Evolutionary conservation across 768 basidiomycete genomes (phyloP).

Genomic region (Xerocomellus chrysenteron): DNA sequence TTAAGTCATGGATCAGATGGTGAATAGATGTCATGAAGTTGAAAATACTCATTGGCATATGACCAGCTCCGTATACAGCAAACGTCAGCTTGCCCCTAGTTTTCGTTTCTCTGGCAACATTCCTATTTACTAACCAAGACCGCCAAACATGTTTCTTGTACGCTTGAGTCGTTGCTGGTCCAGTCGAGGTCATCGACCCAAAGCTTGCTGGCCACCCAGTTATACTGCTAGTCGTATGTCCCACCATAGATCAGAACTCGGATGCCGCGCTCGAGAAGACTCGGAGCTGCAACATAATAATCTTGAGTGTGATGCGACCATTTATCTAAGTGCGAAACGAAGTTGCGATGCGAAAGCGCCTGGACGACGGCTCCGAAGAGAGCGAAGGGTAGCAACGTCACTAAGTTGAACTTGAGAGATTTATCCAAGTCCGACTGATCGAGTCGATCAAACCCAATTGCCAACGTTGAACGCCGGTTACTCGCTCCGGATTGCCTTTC

Average conservation of each 20-base stretch:
- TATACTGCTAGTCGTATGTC: conserved; percentile 56
- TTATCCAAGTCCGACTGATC: not conserved
- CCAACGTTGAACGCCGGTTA: not conserved
- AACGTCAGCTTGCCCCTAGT: conserved; percentile 59
- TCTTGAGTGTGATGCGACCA: conserved; percentile 55
- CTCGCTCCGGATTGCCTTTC: conserved; percentile 19
- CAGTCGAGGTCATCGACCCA: conserved; percentile 63
- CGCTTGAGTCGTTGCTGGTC: conserved; percentile 45
- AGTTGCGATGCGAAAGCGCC: conserved; percentile 44
- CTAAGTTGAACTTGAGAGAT: not conserved
- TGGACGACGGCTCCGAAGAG: not conserved
- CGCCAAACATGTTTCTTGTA: conserved; percentile 44
- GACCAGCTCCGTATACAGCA: conserved; percentile 66
- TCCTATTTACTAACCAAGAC: conserved; percentile 57
- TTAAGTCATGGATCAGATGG: conserved; percentile 32
- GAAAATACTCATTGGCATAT: conserved; percentile 52
- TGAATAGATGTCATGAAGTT: conserved; percentile 2
- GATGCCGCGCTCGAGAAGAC: conserved; percentile 52
- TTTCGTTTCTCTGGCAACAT: conserved; percentile 56
- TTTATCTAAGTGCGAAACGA: conserved; percentile 61
- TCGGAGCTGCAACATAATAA: conserved; percentile 49
- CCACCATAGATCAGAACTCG: conserved; percentile 57
- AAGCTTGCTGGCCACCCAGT: conserved; percentile 62
- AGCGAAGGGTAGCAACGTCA: conserved; percentile 1
- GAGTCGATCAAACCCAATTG: not conserved